Evolutionary conservation across 139 green algal genomes (phyloP).

Genomic region (Pycnococcus provasolii): DNA sequence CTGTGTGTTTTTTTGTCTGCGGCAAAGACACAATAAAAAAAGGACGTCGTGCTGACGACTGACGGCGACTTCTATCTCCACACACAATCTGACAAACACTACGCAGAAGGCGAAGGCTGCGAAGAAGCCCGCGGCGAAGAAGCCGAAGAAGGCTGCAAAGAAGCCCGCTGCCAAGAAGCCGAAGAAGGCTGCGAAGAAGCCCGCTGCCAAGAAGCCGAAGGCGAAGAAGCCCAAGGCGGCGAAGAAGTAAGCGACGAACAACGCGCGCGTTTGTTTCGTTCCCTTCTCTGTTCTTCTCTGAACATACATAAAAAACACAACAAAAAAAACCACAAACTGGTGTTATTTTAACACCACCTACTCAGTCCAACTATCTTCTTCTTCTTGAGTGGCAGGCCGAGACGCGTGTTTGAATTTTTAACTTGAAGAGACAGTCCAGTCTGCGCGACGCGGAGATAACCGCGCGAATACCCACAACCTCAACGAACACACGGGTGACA

Average conservation of each 20-base stretch:
- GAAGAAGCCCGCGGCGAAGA: neutral
- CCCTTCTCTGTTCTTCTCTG: too few species aligned
- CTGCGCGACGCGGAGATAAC: too few species aligned
- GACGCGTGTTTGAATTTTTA: too few species aligned
- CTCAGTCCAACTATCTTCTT: neutral
- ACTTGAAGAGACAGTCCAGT: too few species aligned
- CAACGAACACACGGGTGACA: too few species aligned
- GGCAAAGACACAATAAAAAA: neutral
- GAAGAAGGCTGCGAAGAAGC: conserved; percentile 13
- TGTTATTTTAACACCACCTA: neutral
- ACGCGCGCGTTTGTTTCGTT: neutral
- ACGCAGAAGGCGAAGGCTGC: neutral
- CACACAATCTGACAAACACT: neutral
- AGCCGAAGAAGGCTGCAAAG: conserved; percentile 16
- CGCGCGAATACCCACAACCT: too few species aligned
- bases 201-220: conserved; percentile 10
- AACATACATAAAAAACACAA: neutral
- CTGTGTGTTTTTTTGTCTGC: too few species aligned
- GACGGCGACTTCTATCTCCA: neutral
- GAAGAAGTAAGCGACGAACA: conserved; percentile 12
- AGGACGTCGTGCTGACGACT: neutral
- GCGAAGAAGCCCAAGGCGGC: conserved; percentile 17
- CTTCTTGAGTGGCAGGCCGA: too few species aligned
- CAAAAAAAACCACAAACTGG: conserved; percentile 1
- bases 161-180: conserved; percentile 8